A percentile compares a stretch with the other conserved stretches of the same genome.
phyloP scores from a whole-genome alignment of 176 grass and related monocot species.

The Oryza meridionalis region DNA sequence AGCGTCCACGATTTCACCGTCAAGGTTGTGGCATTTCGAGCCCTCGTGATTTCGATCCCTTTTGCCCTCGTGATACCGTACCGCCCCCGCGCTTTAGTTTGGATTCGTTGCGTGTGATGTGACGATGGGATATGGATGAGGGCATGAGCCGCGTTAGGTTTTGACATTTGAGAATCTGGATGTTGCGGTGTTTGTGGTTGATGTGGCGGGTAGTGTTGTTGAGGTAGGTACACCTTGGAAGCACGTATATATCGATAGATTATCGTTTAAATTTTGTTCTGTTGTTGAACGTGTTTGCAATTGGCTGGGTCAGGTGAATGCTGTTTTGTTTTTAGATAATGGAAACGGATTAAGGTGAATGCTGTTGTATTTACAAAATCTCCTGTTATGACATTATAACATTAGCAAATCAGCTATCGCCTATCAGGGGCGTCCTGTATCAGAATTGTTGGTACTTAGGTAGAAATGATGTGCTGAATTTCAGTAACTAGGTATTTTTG shows the following conservation, averaged over 20 bases:
- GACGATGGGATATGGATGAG: not conserved
- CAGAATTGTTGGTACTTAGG: not conserved
- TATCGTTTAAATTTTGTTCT: not conserved
- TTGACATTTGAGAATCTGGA: not conserved
- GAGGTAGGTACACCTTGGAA: slow-evolving; percentile 20
- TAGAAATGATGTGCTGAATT: not conserved
- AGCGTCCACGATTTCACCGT: slow-evolving; percentile 85
- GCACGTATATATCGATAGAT: not conserved
- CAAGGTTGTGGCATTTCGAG: slow-evolving; percentile 43
- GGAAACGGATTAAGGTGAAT: not conserved
- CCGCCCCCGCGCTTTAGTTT: not conserved
- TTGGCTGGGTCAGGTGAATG: not conserved
- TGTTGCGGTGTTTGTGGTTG: not conserved
- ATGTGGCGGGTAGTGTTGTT: not conserved
- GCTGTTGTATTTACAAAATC: not conserved
- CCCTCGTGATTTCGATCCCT: not conserved
- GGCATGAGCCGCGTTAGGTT: not conserved
- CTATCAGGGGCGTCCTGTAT: not conserved
- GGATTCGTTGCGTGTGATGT: slow-evolving; percentile 8
- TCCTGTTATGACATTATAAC: not conserved
- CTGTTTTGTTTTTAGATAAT: not conserved
- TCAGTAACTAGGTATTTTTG: not conserved
- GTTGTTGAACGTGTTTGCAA: not conserved
- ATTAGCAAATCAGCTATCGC: not conserved
- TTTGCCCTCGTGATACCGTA: too few relatives aligned